phyloP scores from a whole-genome alignment of 352 stramenopile genomes.

The Pythium oligandrum region DNA sequence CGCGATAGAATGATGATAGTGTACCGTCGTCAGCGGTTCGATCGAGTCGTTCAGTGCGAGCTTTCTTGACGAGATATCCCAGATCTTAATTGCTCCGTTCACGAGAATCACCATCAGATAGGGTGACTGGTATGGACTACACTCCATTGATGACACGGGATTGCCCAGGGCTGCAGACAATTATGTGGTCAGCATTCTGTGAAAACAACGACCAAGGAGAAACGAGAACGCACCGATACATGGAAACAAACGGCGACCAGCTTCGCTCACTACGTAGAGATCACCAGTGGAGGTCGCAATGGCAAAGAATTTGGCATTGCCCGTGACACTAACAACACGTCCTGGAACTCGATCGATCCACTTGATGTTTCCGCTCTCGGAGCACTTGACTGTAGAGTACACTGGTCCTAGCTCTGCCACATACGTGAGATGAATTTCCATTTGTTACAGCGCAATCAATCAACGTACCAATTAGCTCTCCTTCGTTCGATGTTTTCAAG shows the following conservation, averaged over 20 bases:
- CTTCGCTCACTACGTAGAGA: constrained; percentile 57
- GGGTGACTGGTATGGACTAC: constrained; percentile 47
- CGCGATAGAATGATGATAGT: background rate
- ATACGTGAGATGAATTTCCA: constrained; percentile 2
- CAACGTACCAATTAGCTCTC: constrained; percentile 38
- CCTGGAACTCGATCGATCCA: constrained; percentile 82
- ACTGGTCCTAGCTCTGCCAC: constrained; percentile 48
- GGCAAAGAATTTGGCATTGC: constrained; percentile 62
- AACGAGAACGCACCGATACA: constrained; percentile 52
- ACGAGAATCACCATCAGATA: constrained; percentile 72
- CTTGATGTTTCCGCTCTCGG: constrained; percentile 38
- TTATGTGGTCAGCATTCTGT: background rate
- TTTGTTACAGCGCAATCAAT: background rate
- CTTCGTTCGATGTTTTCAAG: constrained; percentile 17
- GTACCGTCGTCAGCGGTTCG: constrained; percentile 53
- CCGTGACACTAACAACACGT: constrained; percentile 41
- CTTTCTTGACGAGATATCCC: constrained; percentile 49
- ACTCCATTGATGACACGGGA: constrained; percentile 64
- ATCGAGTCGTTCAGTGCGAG: constrained; percentile 55
- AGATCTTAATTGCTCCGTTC: constrained; percentile 66
- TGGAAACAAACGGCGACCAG: constrained; percentile 69
- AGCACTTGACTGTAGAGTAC: constrained; percentile 73
- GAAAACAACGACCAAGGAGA: background rate
- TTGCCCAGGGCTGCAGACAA: constrained; percentile 48
- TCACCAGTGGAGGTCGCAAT: constrained; percentile 60